Evolutionary conservation across 495 filamentous ascomycete species (phyloP).

Genomic region (Cladorrhinum samala): DNA sequence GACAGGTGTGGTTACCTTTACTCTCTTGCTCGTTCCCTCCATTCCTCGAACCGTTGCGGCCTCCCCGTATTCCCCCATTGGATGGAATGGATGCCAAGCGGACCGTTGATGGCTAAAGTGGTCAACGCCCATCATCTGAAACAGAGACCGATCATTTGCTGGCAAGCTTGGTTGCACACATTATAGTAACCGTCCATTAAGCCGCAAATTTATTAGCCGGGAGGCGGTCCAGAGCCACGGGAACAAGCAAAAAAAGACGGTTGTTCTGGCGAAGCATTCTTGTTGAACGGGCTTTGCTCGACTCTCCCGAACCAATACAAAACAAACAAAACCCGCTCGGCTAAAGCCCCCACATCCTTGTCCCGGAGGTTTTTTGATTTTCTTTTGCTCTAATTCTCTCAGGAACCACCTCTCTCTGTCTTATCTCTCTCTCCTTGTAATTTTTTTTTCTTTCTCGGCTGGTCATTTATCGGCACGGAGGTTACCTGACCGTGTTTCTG

Average conservation of each 20-base stretch:
- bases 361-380: neutral
- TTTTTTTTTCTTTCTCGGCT: too few species aligned
- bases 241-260: too few species aligned
- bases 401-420: conserved; percentile 1
- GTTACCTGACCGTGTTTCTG: too few species aligned
- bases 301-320: neutral
- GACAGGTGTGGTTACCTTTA: too few species aligned
- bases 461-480: too few species aligned
- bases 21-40: too few species aligned
- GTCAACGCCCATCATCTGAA: conserved; percentile 14
- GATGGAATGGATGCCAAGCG: conserved; percentile 15
- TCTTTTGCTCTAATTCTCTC: conserved; percentile 6
- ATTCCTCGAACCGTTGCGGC: neutral
- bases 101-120: conserved; percentile 28
- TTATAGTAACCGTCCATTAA: conserved; percentile 5
- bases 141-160: conserved; percentile 8
- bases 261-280: too few species aligned
- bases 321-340: neutral
- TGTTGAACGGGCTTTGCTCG: neutral
- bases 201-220: conserved; percentile 9
- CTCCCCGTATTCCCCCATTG: neutral
- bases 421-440: too few species aligned
- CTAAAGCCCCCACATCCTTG: neutral
- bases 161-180: neutral
- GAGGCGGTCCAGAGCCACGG: neutral